Evolutionary conservation across 1,139 yeast species (phyloP), one percentile per base, ranked within the genome.

Genomic region (Lodderomyces parapsilosis): DNA sequence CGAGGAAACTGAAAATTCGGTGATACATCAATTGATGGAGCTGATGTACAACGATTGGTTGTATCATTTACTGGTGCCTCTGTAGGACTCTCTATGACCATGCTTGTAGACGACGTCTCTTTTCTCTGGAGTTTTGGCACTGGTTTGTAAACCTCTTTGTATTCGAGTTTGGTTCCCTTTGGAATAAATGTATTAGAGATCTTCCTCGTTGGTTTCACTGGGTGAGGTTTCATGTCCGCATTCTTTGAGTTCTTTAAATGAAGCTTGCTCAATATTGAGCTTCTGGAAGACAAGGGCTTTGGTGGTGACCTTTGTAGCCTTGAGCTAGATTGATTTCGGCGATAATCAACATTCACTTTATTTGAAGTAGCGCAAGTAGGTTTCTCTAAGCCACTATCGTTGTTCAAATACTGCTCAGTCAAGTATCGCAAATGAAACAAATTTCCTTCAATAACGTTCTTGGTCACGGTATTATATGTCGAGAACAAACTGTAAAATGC

Each of bases 401-500:
- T 17, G 9, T 3, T n/a, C 2, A 27, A 17, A 27, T 6, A 27
- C 4, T 13, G 9, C 17, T 27, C 17, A 13, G 13, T 17, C 17
- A 27, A n/a, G 17, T 27, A 27, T 9, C 9, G n/a, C 41, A 68
- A 50, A 44, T 64, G 68, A 13, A 49, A 43, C 8, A 51, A 50
- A 34, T 39, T 62, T 7, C 62, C 58, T 14, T 48, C 49, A 6
- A 59, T 55, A 45, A 67, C 48, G 3, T 56, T 44, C 15, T 57
- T 52, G 1, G 68, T 62, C 0, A 63, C 43, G 3, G 47, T 47
- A 39, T 56, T 58, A 45, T 45, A 59, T 6, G 62, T 54, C 39
- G 53, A 55, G n/a, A 36, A 36, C 18, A 36, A 22, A 11, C n/a
- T 8, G 11, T 24, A 14, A 18, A 10, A 20, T 18, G 39, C 10